Evolutionary conservation across 768 basidiomycete genomes (phyloP), one percentile per base, ranked within the genome.

Genomic region (Boletus reticulatus): DNA sequence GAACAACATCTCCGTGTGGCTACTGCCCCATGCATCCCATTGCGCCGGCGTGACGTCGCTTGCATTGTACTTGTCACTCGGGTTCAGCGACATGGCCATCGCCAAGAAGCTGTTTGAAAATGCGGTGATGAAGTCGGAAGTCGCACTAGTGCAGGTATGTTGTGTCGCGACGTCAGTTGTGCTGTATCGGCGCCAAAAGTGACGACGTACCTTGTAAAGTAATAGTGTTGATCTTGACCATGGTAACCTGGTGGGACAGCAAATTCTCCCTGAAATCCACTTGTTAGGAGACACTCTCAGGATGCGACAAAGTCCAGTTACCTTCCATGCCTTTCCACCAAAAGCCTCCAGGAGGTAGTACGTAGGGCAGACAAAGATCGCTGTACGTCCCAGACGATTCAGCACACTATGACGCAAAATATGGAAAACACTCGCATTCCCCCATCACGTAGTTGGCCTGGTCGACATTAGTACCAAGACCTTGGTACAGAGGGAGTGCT

Each of bases 31-130:
- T 3, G n/a, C 11, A 36, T 29, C 10, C 55, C 55, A 56, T 19
- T 19, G 43, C 10, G 22, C 7, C 8, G 41, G 39, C 12, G 19
- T 56, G 16, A 42, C 17, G 6, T 56, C 32, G 10, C 19, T 22
- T 7, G 19, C 13, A 36, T 42, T 36, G 39, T 56, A 36, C 44
- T 43, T 56, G 32, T 29, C 13, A 24, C 39, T 27, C 6, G 54
- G 46, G 42, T 48, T 24, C 34, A 56, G 42, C 11, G 38, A 48
- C 0, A 48, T 56, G 17, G 13, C 38, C 53, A 56, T 48, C 6
- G 56, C 38, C 45, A 57, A 14, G 34, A 57, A 57, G 7, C 34
- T 31, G 16, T 37, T 47, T 2, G 57, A 58, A 37, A 58, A 58
- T 5, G 49, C 56, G 10, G 44, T 47, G 11, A 58, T 52, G 32